Conservation (phyloP, 225 moss, liverwort and hornwort genomes). For the Antitrichia curtipendula region DNA sequence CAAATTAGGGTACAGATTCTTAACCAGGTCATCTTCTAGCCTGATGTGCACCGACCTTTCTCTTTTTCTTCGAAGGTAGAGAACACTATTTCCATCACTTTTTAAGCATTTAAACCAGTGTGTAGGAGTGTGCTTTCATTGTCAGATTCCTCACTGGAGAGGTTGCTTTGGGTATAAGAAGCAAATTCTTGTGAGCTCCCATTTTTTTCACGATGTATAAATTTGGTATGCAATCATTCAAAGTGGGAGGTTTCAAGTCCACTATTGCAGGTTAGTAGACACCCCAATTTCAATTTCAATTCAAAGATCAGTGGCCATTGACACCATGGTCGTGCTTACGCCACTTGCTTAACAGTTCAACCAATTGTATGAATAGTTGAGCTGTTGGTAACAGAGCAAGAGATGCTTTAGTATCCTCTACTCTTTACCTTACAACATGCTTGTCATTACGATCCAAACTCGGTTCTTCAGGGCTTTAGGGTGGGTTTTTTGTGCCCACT, state of each 20-base stretch:
- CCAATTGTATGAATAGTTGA: background rate
- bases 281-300: background rate
- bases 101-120: background rate
- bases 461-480: background rate
- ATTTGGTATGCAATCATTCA: background rate
- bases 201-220: background rate
- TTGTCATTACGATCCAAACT: background rate
- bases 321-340: background rate
- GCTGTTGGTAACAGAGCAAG: too few relatives aligned
- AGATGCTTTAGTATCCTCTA: background rate
- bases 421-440: background rate
- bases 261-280: background rate
- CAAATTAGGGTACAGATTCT: background rate
- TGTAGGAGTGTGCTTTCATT: background rate
- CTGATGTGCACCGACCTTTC: background rate
- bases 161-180: background rate
- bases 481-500: background rate
- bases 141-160: background rate
- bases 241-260: background rate
- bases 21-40: background rate
- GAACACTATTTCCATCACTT: background rate
- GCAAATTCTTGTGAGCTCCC: background rate
- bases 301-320: background rate
- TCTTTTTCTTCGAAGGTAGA: too few relatives aligned
- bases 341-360: background rate